Conservation (phyloP, 2,329 filamentous ascomycete genomes). For the Graphiopsis chlorocephala region DNA sequence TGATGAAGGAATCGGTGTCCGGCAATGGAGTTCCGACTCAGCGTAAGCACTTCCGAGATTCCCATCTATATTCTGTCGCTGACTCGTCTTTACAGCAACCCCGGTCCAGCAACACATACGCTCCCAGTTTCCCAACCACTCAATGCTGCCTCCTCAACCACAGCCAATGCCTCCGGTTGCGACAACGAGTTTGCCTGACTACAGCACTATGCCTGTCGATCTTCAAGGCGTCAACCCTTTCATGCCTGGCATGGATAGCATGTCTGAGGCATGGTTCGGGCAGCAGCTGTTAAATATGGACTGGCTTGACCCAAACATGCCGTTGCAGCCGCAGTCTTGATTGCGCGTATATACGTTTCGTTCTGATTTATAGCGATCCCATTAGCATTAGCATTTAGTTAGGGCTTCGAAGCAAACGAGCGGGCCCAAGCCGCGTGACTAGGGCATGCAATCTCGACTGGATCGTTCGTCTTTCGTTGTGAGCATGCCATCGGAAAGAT, state of each 20-base stretch:
- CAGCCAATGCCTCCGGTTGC: conserved; percentile 1
- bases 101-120: conserved; percentile 2
- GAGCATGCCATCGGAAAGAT: background rate
- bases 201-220: conserved; percentile 22
- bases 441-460: background rate
- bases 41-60: background rate
- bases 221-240: conserved; percentile 16
- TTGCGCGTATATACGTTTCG: background rate
- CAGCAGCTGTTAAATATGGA: conserved; percentile 28
- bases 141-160: conserved; percentile 3
- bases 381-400: background rate
- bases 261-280: conserved; percentile 27
- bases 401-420: background rate
- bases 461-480: background rate
- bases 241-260: conserved; percentile 24
- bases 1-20: conserved; percentile 21
- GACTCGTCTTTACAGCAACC: conserved; percentile 14
- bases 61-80: conserved; percentile 8
- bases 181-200: conserved; percentile 3
- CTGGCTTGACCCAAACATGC: conserved; percentile 23
- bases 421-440: background rate
- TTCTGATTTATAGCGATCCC: background rate
- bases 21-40: conserved; percentile 5
- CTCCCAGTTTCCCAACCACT: background rate
- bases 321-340: background rate